Evolutionary conservation across 1,284 basidiomycete species (phyloP).

Genomic region (Athelia psychrophila): DNA sequence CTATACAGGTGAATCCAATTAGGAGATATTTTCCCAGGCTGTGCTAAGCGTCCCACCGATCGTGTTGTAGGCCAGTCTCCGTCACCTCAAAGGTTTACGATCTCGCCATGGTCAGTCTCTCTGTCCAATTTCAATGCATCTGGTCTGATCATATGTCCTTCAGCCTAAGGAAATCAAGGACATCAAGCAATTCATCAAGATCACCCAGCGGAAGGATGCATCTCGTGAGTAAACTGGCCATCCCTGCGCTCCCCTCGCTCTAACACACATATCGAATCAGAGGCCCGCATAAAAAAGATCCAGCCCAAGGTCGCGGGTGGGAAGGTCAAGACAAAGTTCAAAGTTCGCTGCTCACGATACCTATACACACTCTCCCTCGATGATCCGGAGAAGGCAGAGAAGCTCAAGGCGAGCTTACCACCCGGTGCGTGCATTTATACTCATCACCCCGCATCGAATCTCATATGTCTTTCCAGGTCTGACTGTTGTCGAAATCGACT

Average conservation of each 20-base stretch:
- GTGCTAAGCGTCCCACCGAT: too few relatives aligned
- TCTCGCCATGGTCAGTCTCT: background rate
- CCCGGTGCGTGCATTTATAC: slow-evolving; percentile 65
- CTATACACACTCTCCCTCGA: slow-evolving; percentile 96
- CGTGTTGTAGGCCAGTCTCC: too few relatives aligned
- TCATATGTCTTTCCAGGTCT: background rate
- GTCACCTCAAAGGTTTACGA: background rate
- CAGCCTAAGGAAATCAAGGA: slow-evolving; percentile 98
- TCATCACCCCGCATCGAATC: background rate
- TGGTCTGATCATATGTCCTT: background rate
- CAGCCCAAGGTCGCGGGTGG: slow-evolving; percentile 64
- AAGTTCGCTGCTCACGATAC: slow-evolving; percentile 96
- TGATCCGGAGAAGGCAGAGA: slow-evolving; percentile 98
- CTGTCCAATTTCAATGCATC: background rate
- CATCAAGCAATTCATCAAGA: slow-evolving; percentile 99
- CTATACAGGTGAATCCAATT: too few relatives aligned
- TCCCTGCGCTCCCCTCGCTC: background rate
- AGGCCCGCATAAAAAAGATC: slow-evolving; percentile 96
- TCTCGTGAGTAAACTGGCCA: slow-evolving; percentile 49
- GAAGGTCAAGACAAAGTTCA: slow-evolving; percentile 95
- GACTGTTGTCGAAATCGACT: background rate
- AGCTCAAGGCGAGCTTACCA: slow-evolving; percentile 94
- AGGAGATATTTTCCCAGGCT: too few relatives aligned
- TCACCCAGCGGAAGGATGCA: slow-evolving; percentile 89
- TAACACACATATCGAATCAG: slow-evolving; percentile 38